A percentile compares a stretch with the other conserved stretches of the same genome.
phyloP scores from a whole-genome alignment of 768 basidiomycete species.

The Boletus rubropictus region DNA sequence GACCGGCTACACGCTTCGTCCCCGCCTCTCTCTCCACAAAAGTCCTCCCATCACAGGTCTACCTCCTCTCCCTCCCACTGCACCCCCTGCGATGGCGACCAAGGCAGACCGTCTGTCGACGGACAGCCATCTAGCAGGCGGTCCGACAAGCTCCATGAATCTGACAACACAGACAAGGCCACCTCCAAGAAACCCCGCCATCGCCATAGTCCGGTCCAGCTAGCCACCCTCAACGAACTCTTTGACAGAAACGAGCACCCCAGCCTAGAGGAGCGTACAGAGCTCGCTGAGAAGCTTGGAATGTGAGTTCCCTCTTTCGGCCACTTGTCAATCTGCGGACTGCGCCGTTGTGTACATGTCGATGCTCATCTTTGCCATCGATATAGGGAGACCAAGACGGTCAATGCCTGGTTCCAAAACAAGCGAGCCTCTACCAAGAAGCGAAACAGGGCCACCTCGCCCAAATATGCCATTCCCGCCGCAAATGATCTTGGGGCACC shows the following conservation, averaged over 20 bases:
- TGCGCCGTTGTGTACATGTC: slow-evolving; percentile 3
- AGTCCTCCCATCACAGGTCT: slow-evolving; percentile 6
- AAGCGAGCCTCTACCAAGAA: slow-evolving; percentile 82
- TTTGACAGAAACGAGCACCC: slow-evolving; percentile 76
- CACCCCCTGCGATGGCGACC: slow-evolving; percentile 16
- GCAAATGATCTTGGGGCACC: slow-evolving; percentile 15
- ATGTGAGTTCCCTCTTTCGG: slow-evolving; percentile 52
- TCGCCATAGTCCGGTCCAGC: slow-evolving; percentile 66
- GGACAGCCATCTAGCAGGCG: slow-evolving; percentile 23
- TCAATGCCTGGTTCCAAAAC: slow-evolving; percentile 85
- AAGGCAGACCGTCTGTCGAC: slow-evolving; percentile 21
- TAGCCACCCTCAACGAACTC: slow-evolving; percentile 71
- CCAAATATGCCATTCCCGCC: slow-evolving; percentile 31
- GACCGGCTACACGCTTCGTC: slow-evolving; percentile 15
- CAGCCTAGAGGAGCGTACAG: slow-evolving; percentile 57
- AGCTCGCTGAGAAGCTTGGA: slow-evolving; percentile 65
- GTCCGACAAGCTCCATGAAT: slow-evolving; percentile 23
- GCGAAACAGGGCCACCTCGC: slow-evolving; percentile 40
- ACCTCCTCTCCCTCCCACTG: slow-evolving; percentile 9
- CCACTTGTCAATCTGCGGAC: slow-evolving; percentile 15
- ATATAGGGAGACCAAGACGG: slow-evolving; percentile 75
- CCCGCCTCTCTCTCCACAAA: slow-evolving; percentile 13
- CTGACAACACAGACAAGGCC: slow-evolving; percentile 21
- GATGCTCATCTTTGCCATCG: slow-evolving; percentile 8
- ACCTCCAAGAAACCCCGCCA: slow-evolving; percentile 67